Percentiles rank a stretch among this genome's conserved stretches.
These are phyloP conservation scores for Vaccinium darrowii DNA, from an alignment of 148 eudicot species.

Conservation along the genomic window DNA sequence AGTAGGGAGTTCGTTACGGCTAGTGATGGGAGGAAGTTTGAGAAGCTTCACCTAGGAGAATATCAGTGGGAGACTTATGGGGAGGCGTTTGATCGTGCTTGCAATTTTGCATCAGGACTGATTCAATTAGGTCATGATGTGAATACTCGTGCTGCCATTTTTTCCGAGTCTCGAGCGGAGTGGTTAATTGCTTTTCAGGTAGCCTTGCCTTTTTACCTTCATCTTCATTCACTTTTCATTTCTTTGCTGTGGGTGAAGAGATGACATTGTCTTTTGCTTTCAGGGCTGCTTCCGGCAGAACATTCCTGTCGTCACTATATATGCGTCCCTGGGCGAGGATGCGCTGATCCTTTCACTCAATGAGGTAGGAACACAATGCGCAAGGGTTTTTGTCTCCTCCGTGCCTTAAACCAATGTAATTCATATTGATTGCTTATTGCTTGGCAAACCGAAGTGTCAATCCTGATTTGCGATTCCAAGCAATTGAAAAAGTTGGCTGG, in stretches of 20 bases:
- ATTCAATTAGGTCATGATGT: constrained; percentile 81
- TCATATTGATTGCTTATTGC: constrained; percentile 15
- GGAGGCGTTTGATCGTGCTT: constrained; percentile 66
- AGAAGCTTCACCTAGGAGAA: constrained; percentile 89
- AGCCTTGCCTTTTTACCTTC: constrained; percentile 15
- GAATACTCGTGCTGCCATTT: constrained; percentile 83
- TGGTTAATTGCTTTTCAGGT: constrained; percentile 94
- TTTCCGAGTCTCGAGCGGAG: constrained; percentile 88
- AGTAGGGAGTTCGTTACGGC: constrained; percentile 55
- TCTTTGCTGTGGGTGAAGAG: background rate
- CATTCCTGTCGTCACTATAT: constrained; percentile 83
- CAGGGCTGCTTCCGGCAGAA: constrained; percentile 93
- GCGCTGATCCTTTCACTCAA: constrained; percentile 87
- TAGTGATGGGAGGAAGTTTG: constrained; percentile 90
- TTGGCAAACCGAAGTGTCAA: constrained; percentile 77
- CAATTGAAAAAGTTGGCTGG: constrained; percentile 78
- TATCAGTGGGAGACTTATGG: constrained; percentile 82
- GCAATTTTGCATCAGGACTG: constrained; percentile 86
- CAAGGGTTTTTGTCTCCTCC: background rate
- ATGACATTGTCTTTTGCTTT: constrained; percentile 18
- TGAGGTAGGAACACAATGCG: constrained; percentile 49
- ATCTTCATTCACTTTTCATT: background rate
- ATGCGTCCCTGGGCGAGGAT: constrained; percentile 94
- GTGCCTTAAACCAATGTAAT: background rate
- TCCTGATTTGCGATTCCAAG: constrained; percentile 82